Evolutionary conservation across 768 basidiomycete genomes (phyloP).

Genomic region (Rhodosporidiobolus sp.): DNA sequence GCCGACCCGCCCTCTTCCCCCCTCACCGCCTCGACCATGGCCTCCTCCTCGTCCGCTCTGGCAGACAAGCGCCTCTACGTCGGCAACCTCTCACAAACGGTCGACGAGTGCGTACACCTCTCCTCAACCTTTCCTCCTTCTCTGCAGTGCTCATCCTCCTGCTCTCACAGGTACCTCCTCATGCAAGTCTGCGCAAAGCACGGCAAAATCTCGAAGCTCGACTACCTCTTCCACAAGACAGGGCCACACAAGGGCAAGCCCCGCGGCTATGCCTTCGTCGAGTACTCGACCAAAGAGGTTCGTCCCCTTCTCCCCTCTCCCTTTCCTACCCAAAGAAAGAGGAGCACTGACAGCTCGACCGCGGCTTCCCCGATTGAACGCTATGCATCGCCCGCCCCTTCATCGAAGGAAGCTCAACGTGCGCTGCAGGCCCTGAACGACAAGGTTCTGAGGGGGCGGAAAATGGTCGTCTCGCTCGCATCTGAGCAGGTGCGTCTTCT

Average conservation of each 20-base stretch:
- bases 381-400: conserved; percentile 26
- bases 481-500: conserved; percentile 64
- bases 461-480: conserved; percentile 80
- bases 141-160: not conserved
- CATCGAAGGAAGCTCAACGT: conserved; percentile 70
- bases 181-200: conserved; percentile 86
- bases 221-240: conserved; percentile 92
- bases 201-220: conserved; percentile 86
- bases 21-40: not conserved
- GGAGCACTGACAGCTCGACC: conserved; percentile 1
- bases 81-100: conserved; percentile 33
- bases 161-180: conserved; percentile 65
- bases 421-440: conserved; percentile 72
- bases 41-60: not conserved
- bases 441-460: conserved; percentile 78
- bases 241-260: conserved; percentile 87
- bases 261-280: conserved; percentile 90
- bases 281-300: conserved; percentile 75
- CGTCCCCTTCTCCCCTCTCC: conserved; percentile 49
- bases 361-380: not conserved
- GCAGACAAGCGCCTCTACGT: conserved; percentile 39
- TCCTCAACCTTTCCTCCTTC: not conserved
- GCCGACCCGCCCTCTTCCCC: no score
- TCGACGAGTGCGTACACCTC: conserved; percentile 34
- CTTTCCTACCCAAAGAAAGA: no score